A percentile compares a stretch with the other conserved stretches of the same genome.
Evolutionary conservation across 2,329 filamentous ascomycete species (phyloP).

Genomic region (Penicillium freii): DNA sequence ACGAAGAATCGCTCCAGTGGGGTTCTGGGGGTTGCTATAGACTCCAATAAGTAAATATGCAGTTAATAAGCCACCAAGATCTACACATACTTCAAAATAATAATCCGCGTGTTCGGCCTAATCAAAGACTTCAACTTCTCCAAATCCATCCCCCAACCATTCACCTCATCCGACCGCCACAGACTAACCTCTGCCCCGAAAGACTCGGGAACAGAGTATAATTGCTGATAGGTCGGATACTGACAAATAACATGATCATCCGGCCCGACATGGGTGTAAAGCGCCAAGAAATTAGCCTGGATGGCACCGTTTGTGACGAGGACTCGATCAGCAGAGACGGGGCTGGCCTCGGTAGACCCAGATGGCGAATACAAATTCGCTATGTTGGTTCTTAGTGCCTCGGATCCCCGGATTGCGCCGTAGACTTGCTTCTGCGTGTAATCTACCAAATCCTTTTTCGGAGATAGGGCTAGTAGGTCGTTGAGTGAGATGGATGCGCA

Average conservation of each 20-base stretch:
- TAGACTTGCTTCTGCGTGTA: constrained; percentile 29
- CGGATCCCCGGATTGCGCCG: constrained; percentile 27
- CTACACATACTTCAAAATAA: constrained; percentile 55
- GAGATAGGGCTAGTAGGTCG: constrained; percentile 59
- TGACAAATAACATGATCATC: constrained; percentile 84
- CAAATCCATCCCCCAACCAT: constrained; percentile 67
- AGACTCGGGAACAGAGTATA: constrained; percentile 71
- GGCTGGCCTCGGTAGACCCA: constrained; percentile 28
- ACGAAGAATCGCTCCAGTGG: constrained; percentile 68
- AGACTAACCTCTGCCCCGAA: constrained; percentile 74
- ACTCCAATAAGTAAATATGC: background rate
- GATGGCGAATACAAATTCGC: constrained; percentile 44
- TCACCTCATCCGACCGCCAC: constrained; percentile 66
- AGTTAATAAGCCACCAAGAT: background rate
- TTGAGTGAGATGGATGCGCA: constrained; percentile 71
- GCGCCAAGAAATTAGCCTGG: constrained; percentile 75
- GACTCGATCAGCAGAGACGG: constrained; percentile 59
- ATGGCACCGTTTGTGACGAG: constrained; percentile 79
- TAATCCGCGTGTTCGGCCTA: constrained; percentile 50
- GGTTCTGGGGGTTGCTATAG: constrained; percentile 70
- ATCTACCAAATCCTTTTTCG: constrained; percentile 28
- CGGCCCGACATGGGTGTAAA: constrained; percentile 69
- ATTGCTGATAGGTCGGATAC: constrained; percentile 82
- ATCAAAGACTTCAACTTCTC: constrained; percentile 64
- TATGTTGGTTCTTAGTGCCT: constrained; percentile 29